Conservation (phyloP, 345 rosid species). For the Isatis tinctoria region DNA sequence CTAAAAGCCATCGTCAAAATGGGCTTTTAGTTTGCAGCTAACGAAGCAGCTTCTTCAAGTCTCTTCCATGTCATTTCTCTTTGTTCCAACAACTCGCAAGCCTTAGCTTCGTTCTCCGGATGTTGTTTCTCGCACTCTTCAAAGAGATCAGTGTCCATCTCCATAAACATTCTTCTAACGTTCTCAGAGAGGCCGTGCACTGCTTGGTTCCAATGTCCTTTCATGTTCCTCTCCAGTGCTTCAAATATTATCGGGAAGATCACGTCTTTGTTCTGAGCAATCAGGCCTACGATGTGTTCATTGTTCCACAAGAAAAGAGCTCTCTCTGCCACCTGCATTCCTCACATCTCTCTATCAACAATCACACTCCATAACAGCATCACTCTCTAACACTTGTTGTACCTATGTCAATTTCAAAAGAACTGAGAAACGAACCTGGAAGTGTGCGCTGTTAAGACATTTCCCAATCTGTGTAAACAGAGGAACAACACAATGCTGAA, state of each 20-base stretch:
- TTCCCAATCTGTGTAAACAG: constrained; percentile 44
- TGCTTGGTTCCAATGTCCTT: constrained; percentile 60
- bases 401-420: neutral
- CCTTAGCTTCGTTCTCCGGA: constrained; percentile 37
- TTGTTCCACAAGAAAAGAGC: constrained; percentile 65
- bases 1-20: neutral
- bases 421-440: constrained; percentile 36
- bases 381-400: neutral
- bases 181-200: constrained; percentile 49
- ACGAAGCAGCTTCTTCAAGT: constrained; percentile 41
- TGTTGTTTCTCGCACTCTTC: constrained; percentile 37
- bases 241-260: constrained; percentile 55
- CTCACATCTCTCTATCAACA: constrained; percentile 22
- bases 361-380: neutral
- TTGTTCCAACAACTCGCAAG: constrained; percentile 34
- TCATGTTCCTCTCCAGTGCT: constrained; percentile 53
- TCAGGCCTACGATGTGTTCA: constrained; percentile 50
- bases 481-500: constrained; percentile 41
- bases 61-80: constrained; percentile 42
- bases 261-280: constrained; percentile 43
- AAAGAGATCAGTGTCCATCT: constrained; percentile 41
- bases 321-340: constrained; percentile 59
- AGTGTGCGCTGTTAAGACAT: constrained; percentile 46
- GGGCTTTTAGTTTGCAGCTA: constrained; percentile 23
- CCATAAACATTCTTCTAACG: constrained; percentile 48